Percentiles rank a stretch among this genome's conserved stretches.
Evolutionary conservation across 805 yeast genomes (phyloP).

Genomic region (Wickerhamiella parazyma): DNA sequence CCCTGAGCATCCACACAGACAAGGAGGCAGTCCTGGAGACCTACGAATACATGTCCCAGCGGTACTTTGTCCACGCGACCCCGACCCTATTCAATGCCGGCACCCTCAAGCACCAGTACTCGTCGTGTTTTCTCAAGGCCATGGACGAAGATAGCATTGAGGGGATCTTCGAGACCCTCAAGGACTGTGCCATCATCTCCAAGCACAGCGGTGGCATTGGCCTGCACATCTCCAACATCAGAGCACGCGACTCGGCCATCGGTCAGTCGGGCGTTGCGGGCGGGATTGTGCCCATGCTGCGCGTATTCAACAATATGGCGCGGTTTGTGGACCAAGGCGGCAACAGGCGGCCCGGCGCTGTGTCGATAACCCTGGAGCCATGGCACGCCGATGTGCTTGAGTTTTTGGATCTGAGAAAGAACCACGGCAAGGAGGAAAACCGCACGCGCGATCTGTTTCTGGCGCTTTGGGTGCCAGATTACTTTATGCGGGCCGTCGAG

Average conservation of each 20-base stretch:
- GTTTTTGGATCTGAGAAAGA: constrained; percentile 69
- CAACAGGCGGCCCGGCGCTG: constrained; percentile 91
- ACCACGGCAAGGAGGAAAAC: constrained; percentile 85
- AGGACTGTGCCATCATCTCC: constrained; percentile 75
- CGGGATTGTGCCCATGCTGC: constrained; percentile 84
- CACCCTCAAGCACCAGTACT: constrained; percentile 61
- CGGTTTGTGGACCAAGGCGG: constrained; percentile 96
- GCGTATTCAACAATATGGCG: constrained; percentile 88
- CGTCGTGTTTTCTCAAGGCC: constrained; percentile 80
- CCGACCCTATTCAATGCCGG: constrained; percentile 91
- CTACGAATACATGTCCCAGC: constrained; percentile 67
- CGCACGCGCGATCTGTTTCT: constrained; percentile 86
- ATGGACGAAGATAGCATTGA: constrained; percentile 88
- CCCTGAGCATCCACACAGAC: constrained; percentile 70
- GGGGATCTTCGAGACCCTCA: constrained; percentile 78
- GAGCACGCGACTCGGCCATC: constrained; percentile 71
- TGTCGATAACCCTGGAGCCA: constrained; percentile 83
- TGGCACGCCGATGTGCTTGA: constrained; percentile 89
- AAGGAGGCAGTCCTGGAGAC: constrained; percentile 55
- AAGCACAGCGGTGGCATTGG: constrained; percentile 94
- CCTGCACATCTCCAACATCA: constrained; percentile 68
- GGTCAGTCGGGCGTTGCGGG: constrained; percentile 79
- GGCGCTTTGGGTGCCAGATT: constrained; percentile 87
- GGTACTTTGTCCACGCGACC: constrained; percentile 81
- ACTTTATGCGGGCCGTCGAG: constrained; percentile 80